These are phyloP conservation scores for Ceratobasidium sp. DNA, from an alignment of 1,284 basidiomycete species.

Conservation along the genomic window DNA sequence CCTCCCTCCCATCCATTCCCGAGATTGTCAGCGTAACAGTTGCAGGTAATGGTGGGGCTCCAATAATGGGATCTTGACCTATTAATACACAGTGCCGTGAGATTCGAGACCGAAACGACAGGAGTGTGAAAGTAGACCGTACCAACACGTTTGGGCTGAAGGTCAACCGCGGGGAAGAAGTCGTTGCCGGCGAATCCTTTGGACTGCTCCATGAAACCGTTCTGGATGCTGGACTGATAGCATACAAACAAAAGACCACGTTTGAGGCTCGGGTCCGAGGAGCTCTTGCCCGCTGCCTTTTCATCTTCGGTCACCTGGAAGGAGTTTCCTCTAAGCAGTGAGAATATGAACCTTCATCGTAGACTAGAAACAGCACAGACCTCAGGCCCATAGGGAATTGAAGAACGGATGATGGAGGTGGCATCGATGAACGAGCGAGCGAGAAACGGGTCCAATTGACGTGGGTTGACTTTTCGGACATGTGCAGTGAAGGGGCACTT, in stretches of 20 bases:
- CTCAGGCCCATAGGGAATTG: constrained; percentile 57
- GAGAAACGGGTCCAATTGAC: constrained; percentile 53
- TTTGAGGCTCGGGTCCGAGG: too few species aligned
- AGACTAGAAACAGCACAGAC: constrained; percentile 45
- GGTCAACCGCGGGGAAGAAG: constrained; percentile 27
- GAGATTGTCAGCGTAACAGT: not conserved
- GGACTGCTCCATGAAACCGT: constrained; percentile 52
- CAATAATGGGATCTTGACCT: constrained; percentile 41
- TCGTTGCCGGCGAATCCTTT: constrained; percentile 15
- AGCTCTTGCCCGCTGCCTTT: too few species aligned
- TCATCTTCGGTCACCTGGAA: not conserved
- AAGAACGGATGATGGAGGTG: constrained; percentile 52
- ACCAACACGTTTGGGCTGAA: not conserved
- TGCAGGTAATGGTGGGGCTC: constrained; percentile 13
- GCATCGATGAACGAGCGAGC: constrained; percentile 46
- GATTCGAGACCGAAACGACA: not conserved
- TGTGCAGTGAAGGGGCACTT: constrained; percentile 57
- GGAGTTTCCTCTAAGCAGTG: not conserved
- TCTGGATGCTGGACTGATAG: constrained; percentile 55
- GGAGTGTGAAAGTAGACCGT: not conserved
- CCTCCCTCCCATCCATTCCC: not conserved
- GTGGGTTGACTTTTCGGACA: constrained; percentile 55
- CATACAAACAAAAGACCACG: constrained; percentile 56
- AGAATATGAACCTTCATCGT: too few species aligned
- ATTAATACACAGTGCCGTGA: not conserved